Evolutionary conservation across 1,284 basidiomycete species (phyloP), one percentile per base, ranked within the genome.

Genomic region (Cryptococcus sp.): DNA sequence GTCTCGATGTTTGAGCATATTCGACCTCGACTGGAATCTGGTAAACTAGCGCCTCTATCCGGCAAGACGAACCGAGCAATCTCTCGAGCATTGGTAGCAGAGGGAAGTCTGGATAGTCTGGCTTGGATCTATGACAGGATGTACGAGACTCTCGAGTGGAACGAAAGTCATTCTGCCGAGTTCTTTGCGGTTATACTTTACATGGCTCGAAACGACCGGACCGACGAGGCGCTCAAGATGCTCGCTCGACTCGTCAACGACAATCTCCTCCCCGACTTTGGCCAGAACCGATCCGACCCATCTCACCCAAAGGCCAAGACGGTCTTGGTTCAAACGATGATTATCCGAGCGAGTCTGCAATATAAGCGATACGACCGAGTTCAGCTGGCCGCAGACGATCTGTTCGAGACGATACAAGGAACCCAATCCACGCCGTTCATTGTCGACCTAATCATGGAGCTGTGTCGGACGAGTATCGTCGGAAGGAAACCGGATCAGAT

Each of bases 161-260:
- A 22, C 6, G 19, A 22, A 12, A 9, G 11, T n/a, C 23, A 40
- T 3, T 22, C 38, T 16, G 39, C 36, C 36, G 19, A 23, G 5
- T 36, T 48, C 16, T 48, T 48, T 24, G 25, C 40, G 18, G 26
- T 48, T 36, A 43, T 43, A 19, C 40, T 48, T 16, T 24, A 43
- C 22, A 43, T 48, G 35, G 25, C 19, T 18, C 3, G 35, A 21
- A 14, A 28, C 4, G 45, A 32, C 22, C 11, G 19, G 19, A n/a
- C 32, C 10, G 47, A 43, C 31, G 23, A 26, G 16, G 40, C 40
- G 4, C 25, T 48, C 31, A n/a, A 19, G 19, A 43, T 43, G 47
- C 12, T 43, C 5, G 12, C n/a, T 23, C n/a, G 22, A 31, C 23
- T 43, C 7, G 18, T 37, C 4, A 12, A 12, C n/a, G 47, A 43